Evolutionary conservation across 164 flowering plant species (phyloP).

Genomic region (Echeveria elegans): DNA sequence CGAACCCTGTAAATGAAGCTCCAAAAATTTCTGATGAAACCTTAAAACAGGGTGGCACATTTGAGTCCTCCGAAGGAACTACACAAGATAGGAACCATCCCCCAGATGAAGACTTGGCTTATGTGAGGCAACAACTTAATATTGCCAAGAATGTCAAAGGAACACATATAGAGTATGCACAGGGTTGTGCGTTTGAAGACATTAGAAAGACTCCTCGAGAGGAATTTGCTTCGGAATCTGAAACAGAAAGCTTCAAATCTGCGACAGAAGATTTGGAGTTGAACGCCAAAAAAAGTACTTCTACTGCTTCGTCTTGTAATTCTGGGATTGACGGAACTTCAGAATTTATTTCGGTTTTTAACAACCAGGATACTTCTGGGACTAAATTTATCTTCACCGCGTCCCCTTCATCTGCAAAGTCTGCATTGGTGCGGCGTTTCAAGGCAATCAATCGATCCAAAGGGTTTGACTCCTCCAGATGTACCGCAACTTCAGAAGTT

Average conservation of each 20-base stretch:
- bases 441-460: slow-evolving; percentile 49
- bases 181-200: slow-evolving; percentile 12
- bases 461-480: slow-evolving; percentile 24
- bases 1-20: slow-evolving; percentile 59
- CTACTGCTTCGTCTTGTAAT: slow-evolving; percentile 25
- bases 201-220: slow-evolving; percentile 18
- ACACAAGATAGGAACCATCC: slow-evolving; percentile 27
- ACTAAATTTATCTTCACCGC: slow-evolving; percentile 63
- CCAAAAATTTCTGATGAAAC: slow-evolving; percentile 42
- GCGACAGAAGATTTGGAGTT: slow-evolving; percentile 40
- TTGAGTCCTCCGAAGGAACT: slow-evolving; percentile 19
- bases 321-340: slow-evolving; percentile 28
- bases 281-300: slow-evolving; percentile 20
- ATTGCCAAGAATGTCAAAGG: slow-evolving; percentile 27
- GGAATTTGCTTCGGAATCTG: slow-evolving; percentile 33
- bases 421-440: slow-evolving; percentile 24
- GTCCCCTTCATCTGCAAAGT: slow-evolving; percentile 35
- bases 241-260: slow-evolving; percentile 46
- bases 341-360: slow-evolving; percentile 27
- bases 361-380: slow-evolving; percentile 27
- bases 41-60: slow-evolving; percentile 15
- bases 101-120: slow-evolving; percentile 35
- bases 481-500: slow-evolving; percentile 19
- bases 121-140: slow-evolving; percentile 33
- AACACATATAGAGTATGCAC: slow-evolving; percentile 15